Base-by-base conservation (phyloP, 306 rosid species). In the Notholithocarpus densiflorus region DNA sequence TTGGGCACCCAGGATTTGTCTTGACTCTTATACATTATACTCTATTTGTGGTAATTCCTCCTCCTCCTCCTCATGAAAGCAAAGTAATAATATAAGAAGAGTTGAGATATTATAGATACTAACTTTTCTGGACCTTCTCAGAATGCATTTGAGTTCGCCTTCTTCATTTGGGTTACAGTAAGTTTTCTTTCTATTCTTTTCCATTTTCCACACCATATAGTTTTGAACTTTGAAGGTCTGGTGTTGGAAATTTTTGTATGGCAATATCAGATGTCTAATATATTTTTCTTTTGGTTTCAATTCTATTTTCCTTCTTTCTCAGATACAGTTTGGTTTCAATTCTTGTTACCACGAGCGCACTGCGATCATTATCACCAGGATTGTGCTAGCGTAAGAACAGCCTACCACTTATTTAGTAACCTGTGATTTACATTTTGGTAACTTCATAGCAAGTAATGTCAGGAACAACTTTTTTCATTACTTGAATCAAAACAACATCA, bases 111-210 rank as follows among this genome's bases (percentile, higher is more conserved):
- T 40, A 55, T 72, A 52, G 8, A 34, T 29, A 7, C 18, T 73
- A 6, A 48, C 71, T 54, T 27, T 45, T 80, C 45, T 76, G 68
- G 5, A 26, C 51, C 48, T 52, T 59, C 48, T 73, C 32, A 84
- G 88, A 84, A 81, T 62, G 88, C 88, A 10, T 84, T 77, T 18
- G 88, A 84, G 78, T 62, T 84, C 8, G 74, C 88, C 19, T 81
- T 84, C 68, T 77, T 73, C 64, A 6, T 73, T 70, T 84, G 88
- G 88, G 82, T 84, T 43, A 56, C 85, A 0, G 88, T 84, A 78
- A 81, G 85, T 73, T 31, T 56, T 29, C 65, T 43, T 48, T 37
- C 29, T 31, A 17, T 55, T 18, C 54, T 55, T 21, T 45, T 48
- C 4, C 53, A 48, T 48, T 48, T 48, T 48, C 53, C 5, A 2